Conservation (phyloP, 2,329 filamentous ascomycete genomes). For the Pyrenochaeta sp. region DNA sequence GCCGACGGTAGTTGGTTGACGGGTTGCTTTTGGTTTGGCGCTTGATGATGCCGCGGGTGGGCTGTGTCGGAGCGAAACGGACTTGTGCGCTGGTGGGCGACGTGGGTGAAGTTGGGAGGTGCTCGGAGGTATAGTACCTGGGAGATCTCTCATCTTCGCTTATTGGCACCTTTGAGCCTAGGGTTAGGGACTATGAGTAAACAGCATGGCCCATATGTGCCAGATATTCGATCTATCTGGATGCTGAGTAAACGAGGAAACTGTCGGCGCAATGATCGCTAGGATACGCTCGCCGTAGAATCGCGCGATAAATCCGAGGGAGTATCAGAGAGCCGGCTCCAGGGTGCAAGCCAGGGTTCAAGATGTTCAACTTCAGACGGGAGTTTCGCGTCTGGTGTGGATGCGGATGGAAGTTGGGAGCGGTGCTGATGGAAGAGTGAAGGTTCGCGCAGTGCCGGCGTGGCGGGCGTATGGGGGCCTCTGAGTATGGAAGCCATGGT, state of each 20-base stretch:
- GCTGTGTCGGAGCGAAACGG: slow-evolving; percentile 56
- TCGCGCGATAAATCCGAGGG: background rate
- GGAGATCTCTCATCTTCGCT: slow-evolving; percentile 32
- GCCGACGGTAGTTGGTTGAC: slow-evolving; percentile 25
- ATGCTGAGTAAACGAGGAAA: too few species aligned
- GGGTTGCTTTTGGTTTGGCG: too few species aligned
- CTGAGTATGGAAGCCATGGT: slow-evolving; percentile 17
- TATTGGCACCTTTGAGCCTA: slow-evolving; percentile 2
- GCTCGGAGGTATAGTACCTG: slow-evolving; percentile 22
- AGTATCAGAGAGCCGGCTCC: background rate
- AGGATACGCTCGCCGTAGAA: too few species aligned
- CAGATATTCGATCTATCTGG: slow-evolving; percentile 1
- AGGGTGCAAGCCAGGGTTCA: background rate
- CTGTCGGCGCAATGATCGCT: too few species aligned
- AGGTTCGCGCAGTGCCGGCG: slow-evolving; percentile 7
- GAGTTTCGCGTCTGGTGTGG: background rate
- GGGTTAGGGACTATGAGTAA: slow-evolving; percentile 13
- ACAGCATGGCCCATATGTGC: slow-evolving; percentile 25
- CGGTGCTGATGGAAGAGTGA: slow-evolving; percentile 1
- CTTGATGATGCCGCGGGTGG: slow-evolving; percentile 32
- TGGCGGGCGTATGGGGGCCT: slow-evolving; percentile 10
- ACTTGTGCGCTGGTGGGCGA: slow-evolving; percentile 53
- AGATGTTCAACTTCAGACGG: background rate
- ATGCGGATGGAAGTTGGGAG: slow-evolving; percentile 2
- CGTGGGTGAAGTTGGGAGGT: slow-evolving; percentile 42